Base-by-base conservation (phyloP, 2,329 filamentous ascomycete species). In the Calonectria ilicicola region DNA sequence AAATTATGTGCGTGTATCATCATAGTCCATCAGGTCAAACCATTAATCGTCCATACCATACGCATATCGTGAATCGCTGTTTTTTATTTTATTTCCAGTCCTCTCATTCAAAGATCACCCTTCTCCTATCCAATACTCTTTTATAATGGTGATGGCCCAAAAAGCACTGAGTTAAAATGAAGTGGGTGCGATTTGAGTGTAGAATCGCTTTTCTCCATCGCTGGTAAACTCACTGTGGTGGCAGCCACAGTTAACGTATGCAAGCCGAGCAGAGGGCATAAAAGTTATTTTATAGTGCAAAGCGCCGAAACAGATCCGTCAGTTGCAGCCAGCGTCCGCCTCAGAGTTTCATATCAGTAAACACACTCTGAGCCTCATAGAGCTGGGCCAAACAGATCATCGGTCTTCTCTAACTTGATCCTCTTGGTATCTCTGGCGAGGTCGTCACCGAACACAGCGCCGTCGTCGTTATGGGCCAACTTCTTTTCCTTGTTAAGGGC, bases 351-450 rank as follows among this genome's bases (percentile, higher is more conserved):
- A 23, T 51, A 29, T 19, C 14, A 12, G 23, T 14, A 47, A 47
- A 38, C n/a, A 17, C 32, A 32, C 26, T 53, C 21, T 4, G 7
- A 32, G 26, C 44, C n/a, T 78, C 80, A 83, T 12, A 88, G 73
- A 6, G 85, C 77, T 32, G 85, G 84, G 1, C 88, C 88, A 82
- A 90, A 90, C 0, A 85, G 83, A 75, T 90, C 87, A 32, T 86
- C 86, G 67, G 76, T 71, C 46, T 79, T 80, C 73, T 81, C 81
- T 32, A 88, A 81, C 76, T 87, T 89, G 67, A 87, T 82, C 63
- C 87, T 84, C 81, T 89, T 89, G 6, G 82, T 70, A 42, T 88
- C 85, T 70, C 83, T 79, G n/a, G 76, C 74, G 35, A 83, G 78
- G 1, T 75, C 78, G 19, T 80, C 82, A 9, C 88, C 88, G 81